Conservation (phyloP, 495 filamentous ascomycete species). For the Daldinia grandis region DNA sequence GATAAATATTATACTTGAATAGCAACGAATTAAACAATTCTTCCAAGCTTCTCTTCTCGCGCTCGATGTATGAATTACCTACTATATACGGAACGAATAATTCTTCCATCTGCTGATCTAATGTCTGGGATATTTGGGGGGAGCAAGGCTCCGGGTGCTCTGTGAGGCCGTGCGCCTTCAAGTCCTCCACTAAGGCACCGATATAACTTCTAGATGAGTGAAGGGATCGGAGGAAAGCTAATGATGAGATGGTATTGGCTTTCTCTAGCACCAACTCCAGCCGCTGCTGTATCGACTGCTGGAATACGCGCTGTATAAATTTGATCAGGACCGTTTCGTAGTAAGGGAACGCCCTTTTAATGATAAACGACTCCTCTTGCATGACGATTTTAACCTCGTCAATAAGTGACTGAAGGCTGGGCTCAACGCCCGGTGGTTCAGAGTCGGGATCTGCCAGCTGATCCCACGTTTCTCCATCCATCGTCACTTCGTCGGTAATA, state of each 20-base stretch:
- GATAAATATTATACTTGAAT: slow-evolving; percentile 94
- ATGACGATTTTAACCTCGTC: slow-evolving; percentile 96
- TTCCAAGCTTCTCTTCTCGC: slow-evolving; percentile 87
- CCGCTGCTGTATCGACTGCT: slow-evolving; percentile 95
- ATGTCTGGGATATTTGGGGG: slow-evolving; percentile 79
- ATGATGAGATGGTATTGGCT: slow-evolving; percentile 84
- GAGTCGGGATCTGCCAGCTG: slow-evolving; percentile 92
- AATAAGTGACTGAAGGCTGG: slow-evolving; percentile 87
- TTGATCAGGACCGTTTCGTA: slow-evolving; percentile 91
- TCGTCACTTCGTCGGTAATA: slow-evolving; percentile 86
- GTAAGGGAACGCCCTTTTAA: slow-evolving; percentile 93
- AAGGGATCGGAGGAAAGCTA: slow-evolving; percentile 90
- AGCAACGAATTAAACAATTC: slow-evolving; percentile 91
- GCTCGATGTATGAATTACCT: slow-evolving; percentile 93
- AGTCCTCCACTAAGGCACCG: slow-evolving; percentile 82
- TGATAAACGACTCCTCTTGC: slow-evolving; percentile 95
- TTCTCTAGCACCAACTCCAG: slow-evolving; percentile 97
- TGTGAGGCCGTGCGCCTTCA: slow-evolving; percentile 93
- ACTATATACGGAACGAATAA: slow-evolving; percentile 95
- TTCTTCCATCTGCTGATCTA: slow-evolving; percentile 97
- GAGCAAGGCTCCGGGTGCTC: slow-evolving; percentile 93
- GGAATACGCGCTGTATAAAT: slow-evolving; percentile 94
- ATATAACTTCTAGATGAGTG: slow-evolving; percentile 91
- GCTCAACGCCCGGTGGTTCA: slow-evolving; percentile 88
- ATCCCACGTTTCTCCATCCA: slow-evolving; percentile 87